phyloP scores from a whole-genome alignment of 345 rosid genomes.

The Lepidium aucheri region DNA sequence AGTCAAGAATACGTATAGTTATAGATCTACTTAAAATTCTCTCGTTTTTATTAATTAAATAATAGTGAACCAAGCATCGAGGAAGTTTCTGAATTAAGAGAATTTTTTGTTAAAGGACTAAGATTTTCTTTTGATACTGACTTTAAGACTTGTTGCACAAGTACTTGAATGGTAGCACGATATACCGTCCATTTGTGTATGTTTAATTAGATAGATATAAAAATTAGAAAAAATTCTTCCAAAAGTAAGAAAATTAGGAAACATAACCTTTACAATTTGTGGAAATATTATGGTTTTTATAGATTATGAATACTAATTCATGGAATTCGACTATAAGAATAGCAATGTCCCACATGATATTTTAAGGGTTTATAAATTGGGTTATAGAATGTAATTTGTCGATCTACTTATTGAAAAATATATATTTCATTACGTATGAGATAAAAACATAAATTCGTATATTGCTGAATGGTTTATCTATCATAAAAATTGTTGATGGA shows the following conservation, averaged over 20 bases:
- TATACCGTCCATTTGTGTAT: background rate
- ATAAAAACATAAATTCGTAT: too few relatives aligned
- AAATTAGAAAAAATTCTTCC: background rate
- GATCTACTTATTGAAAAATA: too few relatives aligned
- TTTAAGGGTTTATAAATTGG: too few relatives aligned
- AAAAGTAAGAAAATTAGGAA: background rate
- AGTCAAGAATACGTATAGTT: background rate
- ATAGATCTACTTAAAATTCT: background rate
- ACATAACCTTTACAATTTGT: background rate
- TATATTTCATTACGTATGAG: too few relatives aligned
- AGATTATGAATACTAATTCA: too few relatives aligned
- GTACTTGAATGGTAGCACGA: background rate
- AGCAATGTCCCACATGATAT: too few relatives aligned
- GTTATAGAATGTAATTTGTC: too few relatives aligned
- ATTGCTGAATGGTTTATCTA: too few relatives aligned
- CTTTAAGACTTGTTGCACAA: background rate
- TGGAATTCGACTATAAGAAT: too few relatives aligned
- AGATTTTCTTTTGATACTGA: background rate
- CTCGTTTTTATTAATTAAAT: background rate
- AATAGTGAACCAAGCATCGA: conserved; percentile 12
- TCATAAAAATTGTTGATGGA: too few relatives aligned
- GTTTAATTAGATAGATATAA: background rate
- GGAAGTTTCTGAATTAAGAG: background rate
- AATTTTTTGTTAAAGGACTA: background rate
- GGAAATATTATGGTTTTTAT: background rate